A percentile compares a stretch with the other conserved stretches of the same genome.
Conservation (phyloP, 768 basidiomycete species). For the Pleurotus salmoneostramineus region DNA sequence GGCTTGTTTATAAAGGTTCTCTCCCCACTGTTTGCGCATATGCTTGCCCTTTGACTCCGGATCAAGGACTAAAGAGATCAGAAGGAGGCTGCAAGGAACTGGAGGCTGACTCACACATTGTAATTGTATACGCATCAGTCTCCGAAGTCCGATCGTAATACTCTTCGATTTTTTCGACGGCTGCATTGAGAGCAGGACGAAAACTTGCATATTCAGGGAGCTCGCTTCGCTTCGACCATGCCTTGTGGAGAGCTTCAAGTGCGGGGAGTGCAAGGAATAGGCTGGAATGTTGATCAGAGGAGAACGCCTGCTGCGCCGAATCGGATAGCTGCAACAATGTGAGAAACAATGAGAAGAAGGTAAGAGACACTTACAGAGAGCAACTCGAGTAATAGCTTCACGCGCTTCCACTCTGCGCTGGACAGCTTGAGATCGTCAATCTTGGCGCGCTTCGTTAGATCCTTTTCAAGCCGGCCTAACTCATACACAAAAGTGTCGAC, state of each 20-base stretch:
- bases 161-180: constrained; percentile 18
- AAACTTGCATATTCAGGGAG: constrained; percentile 17
- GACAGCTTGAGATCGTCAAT: constrained; percentile 15
- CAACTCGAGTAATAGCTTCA: constrained; percentile 15
- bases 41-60: constrained; percentile 17
- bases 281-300: constrained; percentile 20
- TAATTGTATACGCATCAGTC: constrained; percentile 24
- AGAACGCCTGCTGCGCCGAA: constrained; percentile 27
- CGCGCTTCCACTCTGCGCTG: constrained; percentile 19
- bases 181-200: constrained; percentile 18
- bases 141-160: constrained; percentile 26
- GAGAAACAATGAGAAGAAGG: not conserved
- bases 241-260: constrained; percentile 24
- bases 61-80: constrained; percentile 24
- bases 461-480: constrained; percentile 18
- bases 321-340: constrained; percentile 20
- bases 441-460: constrained; percentile 18
- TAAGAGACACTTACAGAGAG: constrained; percentile 16
- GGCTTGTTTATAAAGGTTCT: constrained; percentile 12
- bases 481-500: constrained; percentile 22
- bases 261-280: constrained; percentile 27
- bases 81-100: no score
- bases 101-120: constrained; percentile 19
- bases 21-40: constrained; percentile 22
- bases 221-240: constrained; percentile 15